Evolutionary conservation across 176 grass and related monocot genomes (phyloP), one percentile per base, ranked within the genome.

Genomic region (Thinopyrum elongatum): DNA sequence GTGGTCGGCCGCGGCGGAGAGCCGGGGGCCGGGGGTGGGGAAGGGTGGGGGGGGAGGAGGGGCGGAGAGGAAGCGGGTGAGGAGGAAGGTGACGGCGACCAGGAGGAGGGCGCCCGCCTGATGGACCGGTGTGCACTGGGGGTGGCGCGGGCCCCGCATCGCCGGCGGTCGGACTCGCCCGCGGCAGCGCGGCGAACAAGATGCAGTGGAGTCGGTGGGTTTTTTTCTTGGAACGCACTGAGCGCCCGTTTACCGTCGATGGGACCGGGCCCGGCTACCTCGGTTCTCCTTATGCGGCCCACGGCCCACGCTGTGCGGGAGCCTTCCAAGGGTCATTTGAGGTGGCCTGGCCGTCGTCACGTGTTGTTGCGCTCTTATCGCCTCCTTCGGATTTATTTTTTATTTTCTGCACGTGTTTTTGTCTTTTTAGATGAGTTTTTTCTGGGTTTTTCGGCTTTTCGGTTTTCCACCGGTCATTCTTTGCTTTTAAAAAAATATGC

Each of bases 81-180:
- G 76, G 61, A 98, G 55, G 86, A 95, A 95, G 85, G 96, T 98
- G 71, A 71, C 59, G 49, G 73, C 74, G 47, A 95, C 65, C 17
- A 95, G 92, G 62, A 87, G 86, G 78, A 95, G 79, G 17, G 88
- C 92, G 14, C 78, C 90, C 75, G 87, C 91, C 82, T 90, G 90
- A 80, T 94, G 92, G 41, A 26, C 72, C 23, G 89, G 87, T 2
- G 87, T 89, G 90, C 90, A 94, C 51, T 64, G 73, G 8, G 44
- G 26, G 26, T 51, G 73, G 42, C 19, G 71, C 71, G 44, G 73
- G 26, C 44, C 73, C 44, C 73, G 25, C 73, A 76, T 76, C 71
- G 14, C 14, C 42, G 73, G 44, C 71, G 70, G 39, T 1, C 38
- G 8, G 38, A 44, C 70, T 73, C n/a, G 70, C 70, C 70, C n/a